These are phyloP conservation scores for Flaveria linearis DNA, from an alignment of 129 eudicot genomes.

Conservation along the genomic window DNA sequence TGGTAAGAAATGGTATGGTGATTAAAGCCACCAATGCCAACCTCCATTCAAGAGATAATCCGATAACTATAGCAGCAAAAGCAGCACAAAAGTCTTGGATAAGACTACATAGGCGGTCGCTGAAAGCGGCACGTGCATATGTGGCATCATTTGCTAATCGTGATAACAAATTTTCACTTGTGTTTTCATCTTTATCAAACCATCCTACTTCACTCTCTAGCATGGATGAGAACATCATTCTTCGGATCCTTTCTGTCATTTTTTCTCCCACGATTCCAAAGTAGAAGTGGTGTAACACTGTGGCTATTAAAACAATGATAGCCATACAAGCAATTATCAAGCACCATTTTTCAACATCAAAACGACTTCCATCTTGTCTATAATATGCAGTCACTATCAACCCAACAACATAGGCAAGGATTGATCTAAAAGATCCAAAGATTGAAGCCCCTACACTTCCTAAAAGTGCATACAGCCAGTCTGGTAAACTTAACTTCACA, in stretches of 20 bases:
- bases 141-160: slow-evolving; percentile 64
- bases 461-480: slow-evolving; percentile 60
- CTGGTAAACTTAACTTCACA: slow-evolving; percentile 55
- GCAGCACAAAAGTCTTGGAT: slow-evolving; percentile 57
- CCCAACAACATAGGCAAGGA: slow-evolving; percentile 60
- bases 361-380: slow-evolving; percentile 34
- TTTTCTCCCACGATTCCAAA: slow-evolving; percentile 75
- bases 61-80: slow-evolving; percentile 52
- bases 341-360: slow-evolving; percentile 70
- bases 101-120: slow-evolving; percentile 45
- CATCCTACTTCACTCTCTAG: slow-evolving; percentile 65
- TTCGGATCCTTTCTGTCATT: slow-evolving; percentile 57
- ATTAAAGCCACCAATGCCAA: slow-evolving; percentile 50
- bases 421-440: slow-evolving; percentile 56
- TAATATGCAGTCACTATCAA: slow-evolving; percentile 58
- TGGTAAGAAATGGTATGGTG: slow-evolving; percentile 49
- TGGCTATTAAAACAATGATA: slow-evolving; percentile 50
- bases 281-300: slow-evolving; percentile 61
- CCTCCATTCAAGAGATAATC: slow-evolving; percentile 56
- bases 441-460: slow-evolving; percentile 58
- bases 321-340: slow-evolving; percentile 63
- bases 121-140: slow-evolving; percentile 55
- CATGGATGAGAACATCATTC: slow-evolving; percentile 75
- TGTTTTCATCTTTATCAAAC: slow-evolving; percentile 61
- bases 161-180: slow-evolving; percentile 43